These are phyloP conservation scores for Collybia sp. DNA, from an alignment of 768 basidiomycete genomes.

Conservation along the genomic window DNA sequence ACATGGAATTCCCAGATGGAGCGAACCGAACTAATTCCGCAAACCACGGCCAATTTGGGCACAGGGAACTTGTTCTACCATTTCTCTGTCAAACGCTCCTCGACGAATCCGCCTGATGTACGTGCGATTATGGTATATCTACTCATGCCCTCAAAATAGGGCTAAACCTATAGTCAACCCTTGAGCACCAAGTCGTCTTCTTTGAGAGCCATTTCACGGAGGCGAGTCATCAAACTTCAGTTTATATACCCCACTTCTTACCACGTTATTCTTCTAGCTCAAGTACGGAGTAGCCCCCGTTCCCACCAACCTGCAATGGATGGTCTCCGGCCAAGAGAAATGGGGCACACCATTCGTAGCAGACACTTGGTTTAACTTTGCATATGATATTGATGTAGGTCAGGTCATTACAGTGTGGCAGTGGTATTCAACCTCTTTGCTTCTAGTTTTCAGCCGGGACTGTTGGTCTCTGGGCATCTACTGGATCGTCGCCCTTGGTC, in stretches of 20 bases:
- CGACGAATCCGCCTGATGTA: slow-evolving; percentile 50
- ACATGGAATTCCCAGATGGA: slow-evolving; percentile 55
- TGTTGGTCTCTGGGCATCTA: slow-evolving; percentile 56
- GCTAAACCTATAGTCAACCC: slow-evolving; percentile 30
- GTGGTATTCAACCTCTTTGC: neutral
- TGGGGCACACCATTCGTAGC: slow-evolving; percentile 49
- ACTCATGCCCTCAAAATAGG: no score
- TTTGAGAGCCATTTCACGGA: slow-evolving; percentile 64
- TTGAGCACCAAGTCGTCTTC: slow-evolving; percentile 60
- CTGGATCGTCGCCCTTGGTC: slow-evolving; percentile 38
- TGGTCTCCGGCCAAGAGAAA: slow-evolving; percentile 37
- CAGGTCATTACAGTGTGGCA: neutral
- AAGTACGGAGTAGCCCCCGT: slow-evolving; percentile 54
- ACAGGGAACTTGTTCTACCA: slow-evolving; percentile 58
- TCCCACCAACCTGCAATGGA: slow-evolving; percentile 48
- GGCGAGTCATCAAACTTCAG: slow-evolving; percentile 17
- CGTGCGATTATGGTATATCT: slow-evolving; percentile 8
- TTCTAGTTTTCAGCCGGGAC: slow-evolving; percentile 45
- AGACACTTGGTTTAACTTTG: slow-evolving; percentile 61
- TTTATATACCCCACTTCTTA: neutral
- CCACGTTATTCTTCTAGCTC: slow-evolving; percentile 30
- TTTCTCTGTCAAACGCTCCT: slow-evolving; percentile 47
- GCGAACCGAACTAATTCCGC: slow-evolving; percentile 37
- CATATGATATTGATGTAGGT: slow-evolving; percentile 58
- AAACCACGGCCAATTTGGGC: slow-evolving; percentile 50